Base-by-base conservation (phyloP, 2,329 filamentous ascomycete genomes). In the Ustulina deusta region DNA sequence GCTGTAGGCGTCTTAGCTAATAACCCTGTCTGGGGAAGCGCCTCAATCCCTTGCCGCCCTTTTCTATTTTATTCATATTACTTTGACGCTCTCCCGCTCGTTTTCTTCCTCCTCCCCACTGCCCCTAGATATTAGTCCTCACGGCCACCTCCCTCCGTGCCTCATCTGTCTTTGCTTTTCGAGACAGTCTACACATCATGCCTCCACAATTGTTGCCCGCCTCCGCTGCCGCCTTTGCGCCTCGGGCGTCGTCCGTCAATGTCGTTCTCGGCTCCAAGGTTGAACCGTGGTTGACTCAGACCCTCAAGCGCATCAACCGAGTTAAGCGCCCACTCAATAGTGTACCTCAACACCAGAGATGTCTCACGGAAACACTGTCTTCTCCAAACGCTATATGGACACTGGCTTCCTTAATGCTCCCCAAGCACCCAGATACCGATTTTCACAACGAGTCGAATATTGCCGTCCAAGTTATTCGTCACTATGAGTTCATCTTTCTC, bases 271-370 rank as follows among this genome's bases (percentile, higher is more conserved):
- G 91, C 78, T 91, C 91, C 79, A 97, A 96, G 84, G 90, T 97
- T 77, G 94, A 97, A 83, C 92, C 94, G 68, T 99, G 96, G 96
- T 87, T 98, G 81, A 99, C 96, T 40, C 93, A 94, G 79, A 97
- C 94, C 11, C 86, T 99, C 77, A 98, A 98, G 87, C 91, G 96
- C 80, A 94, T 97, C 84, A 98, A 97, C 86, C 89, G 92, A 74
- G 90, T 97, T 76, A 99, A 98, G 88, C 92, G 96, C 75, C 95
- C 96, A 69, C 88, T 98, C 81, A 99, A 99, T 87, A 97, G 93
- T 81, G 93, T 97, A 56, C 91, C 93, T 65, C 96, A 99, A 81
- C 96, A 98, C 83, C 94, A 94, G 75, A 89, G 93, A 85, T 98
- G 95, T 83, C 88, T 99, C 76, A 97, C 94, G 65, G 96, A 98